Evolutionary conservation across 1,284 basidiomycete genomes (phyloP), one percentile per base, ranked within the genome.

Genomic region (Kwoniella shivajii): DNA sequence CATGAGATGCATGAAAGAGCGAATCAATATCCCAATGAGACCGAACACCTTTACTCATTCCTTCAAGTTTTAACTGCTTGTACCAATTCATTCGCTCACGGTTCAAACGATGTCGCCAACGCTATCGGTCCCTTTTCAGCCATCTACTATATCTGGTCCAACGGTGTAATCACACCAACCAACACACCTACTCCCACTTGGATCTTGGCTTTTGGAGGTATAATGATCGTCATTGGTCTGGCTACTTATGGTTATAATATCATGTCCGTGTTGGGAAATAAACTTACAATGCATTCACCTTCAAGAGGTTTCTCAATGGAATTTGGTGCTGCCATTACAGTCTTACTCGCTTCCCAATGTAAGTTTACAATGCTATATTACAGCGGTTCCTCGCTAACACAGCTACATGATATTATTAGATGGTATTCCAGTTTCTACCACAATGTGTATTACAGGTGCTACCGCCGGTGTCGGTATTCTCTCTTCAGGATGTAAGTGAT

Each of bases 21-120:
- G 45, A 69, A 67, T 47, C 78, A 79, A 58, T 81, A 81, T 71
- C 71, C 71, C 57, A 82, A 82, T 68, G 78, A 67, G 66, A 78
- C 78, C 49, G 81, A 82, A 64, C 79, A 81, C 65, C 59, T 78
- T 30, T 82, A 74, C 75, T 80, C 80, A 20, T 82, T 81, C 73
- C 71, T 82, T 43, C 81, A 82, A 60, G 79, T 82, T 52, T 56
- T 82, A 53, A 82, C 81, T 14, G 80, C 80, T n/a, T 81, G 80
- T 63, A 80, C 78, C 55, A 79, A 79, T 49, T 80, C 79, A 14
- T 82, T 82, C 60, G 80, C 80, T 16, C 80, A 81, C 67, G 80
- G 79, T 34, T 67, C 75, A 59, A 80, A 80, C 71, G 78, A 78
- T 50, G 57, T 70, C 18, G 64, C 72, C 61, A 77, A 77, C 62